Percentiles rank a stretch among this genome's conserved stretches.
These are phyloP conservation scores for Trichoderma parareesei DNA, from an alignment of 495 filamentous ascomycete species.

Conservation along the genomic window DNA sequence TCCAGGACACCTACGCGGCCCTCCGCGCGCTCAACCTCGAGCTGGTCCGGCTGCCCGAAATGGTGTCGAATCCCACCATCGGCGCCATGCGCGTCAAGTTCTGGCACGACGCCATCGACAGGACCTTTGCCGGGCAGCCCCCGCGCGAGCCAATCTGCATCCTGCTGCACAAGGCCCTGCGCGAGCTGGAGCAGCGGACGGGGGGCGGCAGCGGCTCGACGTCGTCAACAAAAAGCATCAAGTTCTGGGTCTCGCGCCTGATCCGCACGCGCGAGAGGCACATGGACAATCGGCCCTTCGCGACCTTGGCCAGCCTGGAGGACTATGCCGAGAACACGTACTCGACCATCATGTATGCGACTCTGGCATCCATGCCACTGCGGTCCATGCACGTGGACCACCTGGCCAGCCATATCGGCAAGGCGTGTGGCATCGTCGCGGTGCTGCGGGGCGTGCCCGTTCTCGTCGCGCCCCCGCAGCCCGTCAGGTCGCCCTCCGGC, in stretches of 20 bases:
- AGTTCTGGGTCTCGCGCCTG: constrained; percentile 72
- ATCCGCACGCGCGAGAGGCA: constrained; percentile 74
- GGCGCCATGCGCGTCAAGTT: constrained; percentile 87
- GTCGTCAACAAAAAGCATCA: constrained; percentile 54
- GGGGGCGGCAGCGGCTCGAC: constrained; percentile 24
- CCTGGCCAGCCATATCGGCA: constrained; percentile 87
- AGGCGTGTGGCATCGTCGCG: constrained; percentile 80
- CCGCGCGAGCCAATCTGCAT: constrained; percentile 89
- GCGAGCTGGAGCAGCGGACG: constrained; percentile 45
- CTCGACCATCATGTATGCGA: constrained; percentile 85
- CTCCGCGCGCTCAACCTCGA: constrained; percentile 91
- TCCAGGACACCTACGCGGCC: constrained; percentile 76
- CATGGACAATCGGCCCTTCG: constrained; percentile 74
- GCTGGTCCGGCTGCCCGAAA: constrained; percentile 78
- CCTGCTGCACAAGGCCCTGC: constrained; percentile 63
- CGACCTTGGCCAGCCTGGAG: constrained; percentile 64
- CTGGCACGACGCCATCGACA: constrained; percentile 79
- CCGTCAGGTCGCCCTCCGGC: constrained; percentile 33
- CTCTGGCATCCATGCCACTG: constrained; percentile 66
- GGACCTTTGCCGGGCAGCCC: constrained; percentile 59
- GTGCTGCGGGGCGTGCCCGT: constrained; percentile 76
- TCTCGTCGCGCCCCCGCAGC: constrained; percentile 67
- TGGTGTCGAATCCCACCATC: constrained; percentile 70
- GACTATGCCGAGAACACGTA: constrained; percentile 91
- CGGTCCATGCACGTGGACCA: constrained; percentile 82